phyloP scores from a whole-genome alignment of 176 grass and related monocot genomes.

The maize (Zea mays) region Zm-B73-REFERENCE-NAM-5.0 NC_050096.1:6724001-6724500 shows the following conservation, averaged over 20 bases:
- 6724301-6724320: not conserved
- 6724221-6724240: too few species aligned
- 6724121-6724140: too few species aligned
- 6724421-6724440: constrained; percentile 19
- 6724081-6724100: too few species aligned
- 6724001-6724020: not conserved
- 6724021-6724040: not conserved
- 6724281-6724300: too few species aligned
- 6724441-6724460: constrained; percentile 49
- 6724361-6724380: not conserved
- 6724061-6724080: too few species aligned
- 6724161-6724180: too few species aligned
- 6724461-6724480: not conserved
- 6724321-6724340: too few species aligned
- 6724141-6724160: too few species aligned
- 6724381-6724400: not conserved
- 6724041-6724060: too few species aligned
- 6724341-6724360: not conserved
- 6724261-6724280: constrained; percentile 5
- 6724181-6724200: too few species aligned
- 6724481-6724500: not conserved
- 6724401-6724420: not conserved
- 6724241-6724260: not conserved
- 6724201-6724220: too few species aligned
- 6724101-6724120: too few species aligned